Conservation (phyloP, 345 rosid species). For the Euphorbia peplus region DNA sequence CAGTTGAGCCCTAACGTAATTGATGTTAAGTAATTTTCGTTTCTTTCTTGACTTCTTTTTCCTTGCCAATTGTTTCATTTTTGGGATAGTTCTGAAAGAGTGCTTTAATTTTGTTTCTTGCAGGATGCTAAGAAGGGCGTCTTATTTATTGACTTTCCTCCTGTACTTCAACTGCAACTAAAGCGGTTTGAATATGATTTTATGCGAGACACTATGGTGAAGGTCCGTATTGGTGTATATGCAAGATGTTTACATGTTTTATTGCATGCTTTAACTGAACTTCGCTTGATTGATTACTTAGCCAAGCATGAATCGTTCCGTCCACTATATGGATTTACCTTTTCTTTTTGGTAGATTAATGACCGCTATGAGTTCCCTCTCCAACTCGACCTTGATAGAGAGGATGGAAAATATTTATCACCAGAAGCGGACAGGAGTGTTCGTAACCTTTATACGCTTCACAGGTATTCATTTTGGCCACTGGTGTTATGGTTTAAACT, state of each 20-base stretch:
- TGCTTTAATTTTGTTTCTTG: slow-evolving; percentile 19
- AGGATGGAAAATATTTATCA: slow-evolving; percentile 74
- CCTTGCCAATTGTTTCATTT: background rate
- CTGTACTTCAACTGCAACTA: slow-evolving; percentile 95
- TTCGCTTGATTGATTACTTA: background rate
- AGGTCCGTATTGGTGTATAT: slow-evolving; percentile 46
- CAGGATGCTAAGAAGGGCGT: slow-evolving; percentile 98
- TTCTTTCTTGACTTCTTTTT: background rate
- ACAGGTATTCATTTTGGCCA: slow-evolving; percentile 46
- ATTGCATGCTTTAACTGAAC: background rate
- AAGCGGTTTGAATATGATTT: slow-evolving; percentile 95
- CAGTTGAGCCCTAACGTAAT: background rate
- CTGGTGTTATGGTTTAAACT: background rate
- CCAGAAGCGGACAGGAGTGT: slow-evolving; percentile 91
- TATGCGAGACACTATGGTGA: slow-evolving; percentile 90
- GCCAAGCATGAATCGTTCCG: background rate
- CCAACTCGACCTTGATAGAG: slow-evolving; percentile 94
- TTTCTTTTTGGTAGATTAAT: slow-evolving; percentile 61
- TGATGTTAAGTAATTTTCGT: background rate
- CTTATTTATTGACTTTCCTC: slow-evolving; percentile 85
- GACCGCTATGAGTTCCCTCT: slow-evolving; percentile 96
- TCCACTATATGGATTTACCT: background rate
- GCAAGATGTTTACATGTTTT: background rate
- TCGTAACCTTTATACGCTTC: slow-evolving; percentile 88
- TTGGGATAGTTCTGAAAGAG: background rate